Evolutionary conservation across 495 filamentous ascomycete genomes (phyloP).

Genomic region (Daldinia loculata): DNA sequence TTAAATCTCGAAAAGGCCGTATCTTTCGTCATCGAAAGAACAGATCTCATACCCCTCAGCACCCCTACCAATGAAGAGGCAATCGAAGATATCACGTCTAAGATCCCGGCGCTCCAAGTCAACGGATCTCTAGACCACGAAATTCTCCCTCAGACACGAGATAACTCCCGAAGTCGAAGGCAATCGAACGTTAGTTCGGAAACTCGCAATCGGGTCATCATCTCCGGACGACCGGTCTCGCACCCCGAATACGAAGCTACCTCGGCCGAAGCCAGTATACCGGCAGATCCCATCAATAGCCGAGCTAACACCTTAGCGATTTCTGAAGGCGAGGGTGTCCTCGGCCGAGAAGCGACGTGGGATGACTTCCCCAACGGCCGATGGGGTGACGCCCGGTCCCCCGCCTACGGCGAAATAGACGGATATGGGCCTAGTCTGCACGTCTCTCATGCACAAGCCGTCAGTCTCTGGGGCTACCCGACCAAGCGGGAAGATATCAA

Average conservation of each 20-base stretch:
- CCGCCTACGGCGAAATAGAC: constrained; percentile 94
- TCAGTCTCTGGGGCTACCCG: constrained; percentile 84
- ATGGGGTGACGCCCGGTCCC: constrained; percentile 90
- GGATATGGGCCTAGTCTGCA: constrained; percentile 93
- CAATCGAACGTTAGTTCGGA: constrained; percentile 65
- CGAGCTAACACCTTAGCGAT: constrained; percentile 87
- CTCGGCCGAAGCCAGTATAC: constrained; percentile 69
- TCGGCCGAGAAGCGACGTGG: constrained; percentile 97
- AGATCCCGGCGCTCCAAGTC: constrained; percentile 49
- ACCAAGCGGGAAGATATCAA: constrained; percentile 73
- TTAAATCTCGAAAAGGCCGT: constrained; percentile 97
- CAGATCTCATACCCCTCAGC: constrained; percentile 76
- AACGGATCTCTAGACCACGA: constrained; percentile 49
- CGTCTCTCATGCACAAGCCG: constrained; percentile 78
- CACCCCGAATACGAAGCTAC: constrained; percentile 72
- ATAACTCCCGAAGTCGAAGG: constrained; percentile 43
- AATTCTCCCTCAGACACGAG: constrained; percentile 29
- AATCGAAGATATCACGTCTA: constrained; percentile 57
- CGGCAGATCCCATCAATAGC: constrained; percentile 65
- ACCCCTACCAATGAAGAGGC: constrained; percentile 58
- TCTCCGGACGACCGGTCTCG: constrained; percentile 64
- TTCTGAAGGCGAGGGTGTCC: constrained; percentile 87
- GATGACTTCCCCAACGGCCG: constrained; percentile 98
- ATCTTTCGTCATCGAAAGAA: constrained; percentile 87
- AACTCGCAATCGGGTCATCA: constrained; percentile 85